A percentile compares a stretch with the other conserved stretches of the same genome.
These are phyloP conservation scores for Leccinellum luteum DNA, from an alignment of 768 basidiomycete genomes.

Conservation along the genomic window DNA sequence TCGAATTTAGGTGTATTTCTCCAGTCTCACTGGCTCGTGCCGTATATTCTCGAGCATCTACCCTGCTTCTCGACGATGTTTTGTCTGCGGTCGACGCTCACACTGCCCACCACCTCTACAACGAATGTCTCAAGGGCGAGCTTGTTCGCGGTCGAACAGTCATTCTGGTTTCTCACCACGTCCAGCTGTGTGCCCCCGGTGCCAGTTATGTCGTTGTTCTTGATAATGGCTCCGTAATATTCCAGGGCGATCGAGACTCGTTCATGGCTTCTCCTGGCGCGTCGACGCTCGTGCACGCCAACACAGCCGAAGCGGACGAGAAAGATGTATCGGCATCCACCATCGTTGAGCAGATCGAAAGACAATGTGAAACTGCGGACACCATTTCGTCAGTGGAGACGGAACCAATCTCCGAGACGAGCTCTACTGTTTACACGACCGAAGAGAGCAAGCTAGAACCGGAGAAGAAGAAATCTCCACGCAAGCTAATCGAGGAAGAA, in stretches of 20 bases:
- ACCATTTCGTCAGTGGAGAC: slow-evolving; percentile 21
- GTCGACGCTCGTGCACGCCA: slow-evolving; percentile 62
- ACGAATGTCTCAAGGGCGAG: slow-evolving; percentile 76
- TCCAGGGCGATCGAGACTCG: slow-evolving; percentile 60
- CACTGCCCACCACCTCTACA: slow-evolving; percentile 79
- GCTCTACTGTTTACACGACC: slow-evolving; percentile 40
- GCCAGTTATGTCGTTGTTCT: slow-evolving; percentile 82
- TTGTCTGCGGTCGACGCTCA: slow-evolving; percentile 74
- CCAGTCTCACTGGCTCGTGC: slow-evolving; percentile 77
- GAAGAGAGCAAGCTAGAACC: slow-evolving; percentile 36
- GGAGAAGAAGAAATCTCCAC: slow-evolving; percentile 57
- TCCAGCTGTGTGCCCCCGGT: slow-evolving; percentile 79
- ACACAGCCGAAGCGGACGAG: slow-evolving; percentile 35
- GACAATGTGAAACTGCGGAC: slow-evolving; percentile 7
- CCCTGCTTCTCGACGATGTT: slow-evolving; percentile 84
- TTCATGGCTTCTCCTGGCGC: slow-evolving; percentile 72
- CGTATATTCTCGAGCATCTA: slow-evolving; percentile 83
- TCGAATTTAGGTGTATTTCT: background rate
- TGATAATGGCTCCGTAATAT: slow-evolving; percentile 65
- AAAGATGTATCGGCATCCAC: slow-evolving; percentile 36
- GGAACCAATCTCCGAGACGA: slow-evolving; percentile 38
- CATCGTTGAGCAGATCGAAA: slow-evolving; percentile 2
- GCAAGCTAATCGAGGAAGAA: slow-evolving; percentile 86
- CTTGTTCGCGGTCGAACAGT: slow-evolving; percentile 78
- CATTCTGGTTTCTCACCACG: slow-evolving; percentile 91